Percentiles rank a stretch among this genome's conserved stretches.
Evolutionary conservation across 176 grass and related monocot species (phyloP).

Genomic region (Rhynchospora tenuis): DNA sequence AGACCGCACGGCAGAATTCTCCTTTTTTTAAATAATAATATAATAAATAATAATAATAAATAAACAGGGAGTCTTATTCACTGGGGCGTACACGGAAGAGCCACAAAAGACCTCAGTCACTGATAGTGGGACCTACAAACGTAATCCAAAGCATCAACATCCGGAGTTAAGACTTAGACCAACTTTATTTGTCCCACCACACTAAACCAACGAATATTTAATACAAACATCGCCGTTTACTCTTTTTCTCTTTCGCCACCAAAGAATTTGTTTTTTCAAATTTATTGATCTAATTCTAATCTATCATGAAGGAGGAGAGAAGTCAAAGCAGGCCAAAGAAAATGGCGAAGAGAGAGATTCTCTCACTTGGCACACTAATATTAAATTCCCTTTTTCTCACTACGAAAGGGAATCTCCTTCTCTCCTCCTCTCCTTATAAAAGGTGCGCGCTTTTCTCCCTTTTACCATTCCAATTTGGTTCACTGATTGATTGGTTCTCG

Average conservation of each 20-base stretch:
- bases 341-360: conserved; percentile 6
- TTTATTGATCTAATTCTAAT: not conserved
- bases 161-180: not conserved
- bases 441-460: conserved; percentile 14
- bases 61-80: not conserved
- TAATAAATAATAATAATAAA: no score
- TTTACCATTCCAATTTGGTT: conserved; percentile 1
- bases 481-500: not conserved
- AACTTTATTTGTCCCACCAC: not conserved
- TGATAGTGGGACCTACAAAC: not conserved
- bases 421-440: conserved; percentile 32
- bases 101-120: no score
- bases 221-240: not conserved
- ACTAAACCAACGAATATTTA: not conserved
- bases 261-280: not conserved
- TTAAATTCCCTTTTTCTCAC: not conserved
- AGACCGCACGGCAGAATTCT: no score
- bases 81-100: not conserved
- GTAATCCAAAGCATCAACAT: not conserved
- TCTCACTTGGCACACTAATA: not conserved
- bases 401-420: conserved; percentile 15
- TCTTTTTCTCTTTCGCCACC: not conserved
- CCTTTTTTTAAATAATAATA: no score
- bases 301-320: no score
- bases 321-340: conserved; percentile 5